phyloP scores from a whole-genome alignment of 75 land plant genomes.

The Chamaecyparis obtusa region DNA sequence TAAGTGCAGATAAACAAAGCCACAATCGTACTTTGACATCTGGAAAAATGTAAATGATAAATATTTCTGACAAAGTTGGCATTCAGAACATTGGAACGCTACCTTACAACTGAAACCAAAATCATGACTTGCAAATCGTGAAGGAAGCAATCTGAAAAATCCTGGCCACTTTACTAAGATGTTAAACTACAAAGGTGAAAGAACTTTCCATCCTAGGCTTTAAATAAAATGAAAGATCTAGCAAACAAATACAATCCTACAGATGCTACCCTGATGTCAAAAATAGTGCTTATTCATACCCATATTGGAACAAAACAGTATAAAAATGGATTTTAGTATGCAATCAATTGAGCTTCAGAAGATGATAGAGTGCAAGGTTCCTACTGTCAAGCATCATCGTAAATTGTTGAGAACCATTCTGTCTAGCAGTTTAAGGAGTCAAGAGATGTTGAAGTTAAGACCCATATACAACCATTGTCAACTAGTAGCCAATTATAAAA shows the following conservation, averaged over 20 bases:
- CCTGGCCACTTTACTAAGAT: neutral
- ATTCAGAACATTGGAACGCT: neutral
- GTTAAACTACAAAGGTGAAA: neutral
- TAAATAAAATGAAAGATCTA: neutral
- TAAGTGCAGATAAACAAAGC: neutral
- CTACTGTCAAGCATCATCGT: neutral
- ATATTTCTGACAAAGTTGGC: neutral
- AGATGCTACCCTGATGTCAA: neutral
- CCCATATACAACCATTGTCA: neutral
- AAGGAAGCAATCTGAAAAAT: neutral
- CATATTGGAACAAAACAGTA: neutral
- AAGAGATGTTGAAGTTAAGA: neutral
- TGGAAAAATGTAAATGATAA: neutral
- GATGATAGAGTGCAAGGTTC: neutral
- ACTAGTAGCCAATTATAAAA: neutral
- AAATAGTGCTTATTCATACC: neutral
- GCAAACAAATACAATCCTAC: neutral
- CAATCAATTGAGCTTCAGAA: slow-evolving; percentile 2
- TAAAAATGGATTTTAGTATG: neutral
- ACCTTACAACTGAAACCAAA: neutral
- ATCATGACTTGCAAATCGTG: neutral
- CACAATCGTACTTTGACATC: neutral
- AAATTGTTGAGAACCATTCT: neutral
- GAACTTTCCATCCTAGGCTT: neutral
- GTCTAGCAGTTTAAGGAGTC: neutral